Conservation (phyloP, 176 grass and related monocot species). For the Tillandsia leiboldiana region DNA sequence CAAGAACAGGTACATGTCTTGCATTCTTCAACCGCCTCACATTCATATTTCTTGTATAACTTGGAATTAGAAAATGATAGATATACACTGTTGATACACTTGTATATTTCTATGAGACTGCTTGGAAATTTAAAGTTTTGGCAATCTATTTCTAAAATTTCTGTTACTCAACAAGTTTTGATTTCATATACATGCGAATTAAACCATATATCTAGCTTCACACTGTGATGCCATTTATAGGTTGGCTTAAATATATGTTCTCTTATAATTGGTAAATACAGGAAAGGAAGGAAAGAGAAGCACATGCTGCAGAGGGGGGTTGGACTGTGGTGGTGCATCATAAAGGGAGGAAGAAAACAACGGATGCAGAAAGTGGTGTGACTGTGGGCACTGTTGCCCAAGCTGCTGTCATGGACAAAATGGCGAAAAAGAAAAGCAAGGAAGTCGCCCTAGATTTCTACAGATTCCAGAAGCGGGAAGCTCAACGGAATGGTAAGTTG, state of each 20-base stretch:
- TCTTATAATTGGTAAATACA: constrained; percentile 34
- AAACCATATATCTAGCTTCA: not conserved
- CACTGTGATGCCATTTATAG: not conserved
- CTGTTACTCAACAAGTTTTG: no score
- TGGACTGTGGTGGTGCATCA: constrained; percentile 96
- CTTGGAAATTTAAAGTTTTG: no score
- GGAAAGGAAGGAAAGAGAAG: constrained; percentile 90
- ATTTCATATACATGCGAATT: not conserved
- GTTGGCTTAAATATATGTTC: not conserved
- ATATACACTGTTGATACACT: not conserved
- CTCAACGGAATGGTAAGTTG: constrained; percentile 59
- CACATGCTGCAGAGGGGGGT: constrained; percentile 51
- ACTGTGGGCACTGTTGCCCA: constrained; percentile 74
- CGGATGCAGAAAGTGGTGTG: constrained; percentile 80
- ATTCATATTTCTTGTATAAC: not conserved
- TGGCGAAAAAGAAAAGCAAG: constrained; percentile 74
- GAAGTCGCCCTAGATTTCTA: constrained; percentile 74
- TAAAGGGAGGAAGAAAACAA: constrained; percentile 91
- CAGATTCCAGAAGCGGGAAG: constrained; percentile 71
- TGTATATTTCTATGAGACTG: no score
- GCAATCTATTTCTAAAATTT: no score
- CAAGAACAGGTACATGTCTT: constrained; percentile 46
- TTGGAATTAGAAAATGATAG: not conserved
- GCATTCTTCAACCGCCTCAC: not conserved
- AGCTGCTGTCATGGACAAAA: constrained; percentile 76